Base-by-base conservation (phyloP, 139 green algal species). In the Auxenochlorella protothecoides region DNA sequence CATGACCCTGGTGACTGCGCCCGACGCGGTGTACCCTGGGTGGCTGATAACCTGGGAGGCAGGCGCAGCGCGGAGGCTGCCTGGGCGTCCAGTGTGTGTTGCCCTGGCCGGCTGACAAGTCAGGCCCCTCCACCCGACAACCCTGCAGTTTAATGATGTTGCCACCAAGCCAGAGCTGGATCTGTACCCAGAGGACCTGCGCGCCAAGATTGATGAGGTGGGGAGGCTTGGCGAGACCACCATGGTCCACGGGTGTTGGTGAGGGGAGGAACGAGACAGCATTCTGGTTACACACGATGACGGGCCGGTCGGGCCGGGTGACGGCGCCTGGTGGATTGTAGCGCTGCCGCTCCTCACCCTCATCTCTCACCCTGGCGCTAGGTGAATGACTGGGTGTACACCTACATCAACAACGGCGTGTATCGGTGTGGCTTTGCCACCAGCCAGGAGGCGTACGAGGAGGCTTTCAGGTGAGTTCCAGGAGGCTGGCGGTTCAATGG, bases 361-460 rank as follows among this genome's bases (percentile, higher is more conserved):
- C 27, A 44, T 44, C 27, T 44, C 27, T 44, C 27, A 44, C 27
- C 27, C 27, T 44, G 27, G 27, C 27, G 27, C 27, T 66, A 77
- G 66, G 76, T 92, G 15, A 95, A 97, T 76, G 76, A 79, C 53
- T 96, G 90, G 90, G 79, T 95, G 3, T 97, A 96, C 69, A 73
- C 80, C 5, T 68, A 44, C 52, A 96, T 98, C 80, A 98, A 97
- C 87, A 99, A 97, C 70, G 94, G 94, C 12, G 94, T 98, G 14
- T 98, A 98, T 83, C 72, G 87, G 11, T 96, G 87, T 64, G 94
- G 94, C 13, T 98, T 99, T 84, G 94, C 94, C 0, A 83, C 73
- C 4, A 83, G 75, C 55, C 94, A 99, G 76, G 75, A 82, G 66
- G 87, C 92, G 2, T 98, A 97, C 80, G 92, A 98, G 13, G 67